phyloP scores from a whole-genome alignment of 148 eudicot species.

The Pouteria glomerata region DNA sequence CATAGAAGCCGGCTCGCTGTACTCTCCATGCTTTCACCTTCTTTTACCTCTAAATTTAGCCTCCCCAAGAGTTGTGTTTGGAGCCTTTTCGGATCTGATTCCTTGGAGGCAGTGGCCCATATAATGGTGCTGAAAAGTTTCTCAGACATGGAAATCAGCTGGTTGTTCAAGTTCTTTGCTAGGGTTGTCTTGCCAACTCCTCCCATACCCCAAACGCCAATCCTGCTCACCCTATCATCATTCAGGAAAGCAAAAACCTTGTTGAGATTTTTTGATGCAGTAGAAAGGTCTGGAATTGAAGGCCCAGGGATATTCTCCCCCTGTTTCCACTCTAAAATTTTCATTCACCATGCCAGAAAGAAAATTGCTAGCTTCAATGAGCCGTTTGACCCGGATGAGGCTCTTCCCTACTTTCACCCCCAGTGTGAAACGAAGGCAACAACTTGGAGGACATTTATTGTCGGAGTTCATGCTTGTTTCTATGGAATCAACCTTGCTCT shows the following conservation, averaged over 20 bases:
- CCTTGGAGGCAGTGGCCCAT: slow-evolving; percentile 16
- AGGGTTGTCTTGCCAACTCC: slow-evolving; percentile 22
- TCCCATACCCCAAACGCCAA: no score
- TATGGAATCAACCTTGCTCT: background rate
- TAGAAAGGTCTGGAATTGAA: background rate
- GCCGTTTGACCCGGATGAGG: background rate
- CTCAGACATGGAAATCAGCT: background rate
- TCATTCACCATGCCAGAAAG: slow-evolving; percentile 6
- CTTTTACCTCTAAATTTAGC: slow-evolving; percentile 6
- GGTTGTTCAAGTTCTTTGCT: slow-evolving; percentile 20
- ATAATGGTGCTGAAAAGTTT: slow-evolving; percentile 8
- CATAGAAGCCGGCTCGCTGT: slow-evolving; percentile 9
- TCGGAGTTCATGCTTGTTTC: background rate
- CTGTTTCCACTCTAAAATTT: background rate
- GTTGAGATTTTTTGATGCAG: slow-evolving; percentile 1
- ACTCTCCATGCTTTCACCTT: slow-evolving; percentile 1
- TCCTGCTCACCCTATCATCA: slow-evolving; percentile 1
- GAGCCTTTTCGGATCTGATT: background rate
- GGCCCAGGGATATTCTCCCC: slow-evolving; percentile 15
- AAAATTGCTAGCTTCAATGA: background rate
- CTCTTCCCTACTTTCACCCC: background rate
- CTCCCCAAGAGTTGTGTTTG: slow-evolving; percentile 15
- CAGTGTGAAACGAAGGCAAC: background rate
- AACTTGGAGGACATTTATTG: background rate
- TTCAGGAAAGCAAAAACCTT: slow-evolving; percentile 8